Base-by-base conservation (phyloP, 2,329 filamentous ascomycete species). In the Penicillium decumbens region DNA sequence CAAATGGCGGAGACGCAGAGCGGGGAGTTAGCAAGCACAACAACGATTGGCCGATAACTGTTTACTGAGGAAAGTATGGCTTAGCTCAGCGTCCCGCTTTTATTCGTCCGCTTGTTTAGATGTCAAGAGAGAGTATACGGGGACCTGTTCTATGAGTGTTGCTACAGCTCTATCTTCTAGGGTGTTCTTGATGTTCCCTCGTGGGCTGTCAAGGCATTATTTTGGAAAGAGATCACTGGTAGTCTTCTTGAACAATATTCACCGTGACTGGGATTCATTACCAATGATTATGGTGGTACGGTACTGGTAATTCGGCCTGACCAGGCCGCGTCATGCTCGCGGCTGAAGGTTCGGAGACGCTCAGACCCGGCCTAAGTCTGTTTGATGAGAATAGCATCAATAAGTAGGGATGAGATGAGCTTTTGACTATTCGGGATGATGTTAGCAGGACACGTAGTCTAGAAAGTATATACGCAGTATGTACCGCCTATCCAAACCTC, bases 241-340 rank as follows among this genome's bases (percentile, higher is more conserved):
- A 18, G 15, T 40, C 6, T 15, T 40, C 38, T 40, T 12, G 5
- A 24, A 24, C 24, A 39, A 25, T 13, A 23, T 39, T 39, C 37
- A 24, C 20, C 24, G 4, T 39, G 37, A 39, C 4, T 2, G 20
- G 18, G 33, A 32, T 12, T 32, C 6, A 2, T 13, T 32, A 32
- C 13, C 13, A 27, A 10, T 24, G 9, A 13, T 41, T 51, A 43
- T 43, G 7, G 13, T 41, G 25, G 40, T 47, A 49, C 28, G 33
- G 53, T 55, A 56, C 35, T 25, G 28, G 40, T 54, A 55, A 53
- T 41, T 47, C 35, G 24, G 42, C 37, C 32, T 27, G 45, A 4
- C 39, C 39, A 46, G 37, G 54, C 49, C 54, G 42, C 52, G 54
- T 55, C 52, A 56, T 53, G 45, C 27, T 29, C 18, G 43, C 35